Base-by-base conservation (phyloP, 2,329 filamentous ascomycete genomes). In the Fusarium oxysporum region DNA sequence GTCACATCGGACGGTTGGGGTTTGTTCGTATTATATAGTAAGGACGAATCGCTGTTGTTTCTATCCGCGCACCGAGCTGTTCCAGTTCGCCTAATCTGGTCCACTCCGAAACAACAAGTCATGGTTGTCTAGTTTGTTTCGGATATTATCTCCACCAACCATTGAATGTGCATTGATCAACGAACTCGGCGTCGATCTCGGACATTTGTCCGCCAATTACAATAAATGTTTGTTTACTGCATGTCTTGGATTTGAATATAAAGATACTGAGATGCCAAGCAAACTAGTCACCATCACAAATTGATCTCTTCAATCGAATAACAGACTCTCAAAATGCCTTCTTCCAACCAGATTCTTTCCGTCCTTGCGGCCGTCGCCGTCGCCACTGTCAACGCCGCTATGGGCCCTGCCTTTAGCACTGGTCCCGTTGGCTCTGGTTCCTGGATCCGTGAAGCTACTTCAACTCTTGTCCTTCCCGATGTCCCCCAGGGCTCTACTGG, bases 361-460 rank as follows among this genome's bases (percentile, higher is more conserved):
- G 58, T 62, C 47, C 62, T 76, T 16, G 73, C 62, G 51, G 67
- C 70, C 17, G 44, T 70, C 43, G 74, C 74, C 21, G 45, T 71
- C 12, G 47, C 63, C 38, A 62, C 73, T 0, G 70, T 62, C 54
- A 66, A 76, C 25, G 74, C 80, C 11, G 81, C 79, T 23, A 78
- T 82, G 72, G 80, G 83, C 60, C 75, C 82, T 60, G 75, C 80
- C 48, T 84, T 86, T 62, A 84, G 83, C 71, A 85, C 84, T 12
- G 85, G 85, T 0, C 84, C 84, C 8, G 81, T 83, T 32, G 74
- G 82, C 8, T 68, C 72, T 41, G 71, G 79, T 74, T 81, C 82
- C 2, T 86, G 80, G 74, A 86, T 86, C 72, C 79, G 82, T 32
- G 82, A 85, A 66, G 78, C 84, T 7, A 83, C 79, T 21, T 82